phyloP scores from a whole-genome alignment of 2,329 filamentous ascomycete species.

The Arthroderma sp. region DNA sequence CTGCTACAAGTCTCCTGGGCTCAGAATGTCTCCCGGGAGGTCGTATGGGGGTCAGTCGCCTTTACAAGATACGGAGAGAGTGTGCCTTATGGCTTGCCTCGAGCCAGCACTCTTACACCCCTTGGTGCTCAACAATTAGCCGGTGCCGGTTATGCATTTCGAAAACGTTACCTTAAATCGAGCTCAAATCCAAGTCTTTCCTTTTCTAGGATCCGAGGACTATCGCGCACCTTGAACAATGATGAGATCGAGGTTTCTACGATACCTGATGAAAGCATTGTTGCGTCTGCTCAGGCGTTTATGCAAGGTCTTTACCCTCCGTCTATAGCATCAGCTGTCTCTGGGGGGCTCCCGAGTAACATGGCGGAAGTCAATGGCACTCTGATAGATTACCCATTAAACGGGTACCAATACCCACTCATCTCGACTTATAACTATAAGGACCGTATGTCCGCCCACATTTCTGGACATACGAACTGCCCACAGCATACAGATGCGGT shows the following conservation, averaged over 20 bases:
- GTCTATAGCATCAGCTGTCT: constrained; percentile 24
- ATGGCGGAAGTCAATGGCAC: constrained; percentile 38
- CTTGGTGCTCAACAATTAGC: constrained; percentile 45
- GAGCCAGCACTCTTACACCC: constrained; percentile 33
- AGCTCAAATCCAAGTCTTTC: constrained; percentile 16
- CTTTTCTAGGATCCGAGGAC: constrained; percentile 31
- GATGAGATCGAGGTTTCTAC: constrained; percentile 40
- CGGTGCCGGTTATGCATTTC: constrained; percentile 39
- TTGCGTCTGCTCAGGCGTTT: constrained; percentile 48
- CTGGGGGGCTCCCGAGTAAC: constrained; percentile 24
- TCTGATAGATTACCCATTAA: constrained; percentile 37
- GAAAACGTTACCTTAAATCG: constrained; percentile 40
- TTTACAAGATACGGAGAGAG: constrained; percentile 46
- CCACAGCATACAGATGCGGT: constrained; percentile 27
- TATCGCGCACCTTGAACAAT: constrained; percentile 37
- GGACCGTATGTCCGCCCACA: constrained; percentile 41
- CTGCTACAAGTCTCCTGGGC: neutral
- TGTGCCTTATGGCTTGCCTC: constrained; percentile 35
- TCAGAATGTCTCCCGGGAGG: constrained; percentile 22
- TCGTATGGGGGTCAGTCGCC: constrained; percentile 40
- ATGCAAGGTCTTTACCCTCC: constrained; percentile 52
- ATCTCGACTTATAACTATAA: constrained; percentile 34
- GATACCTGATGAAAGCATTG: constrained; percentile 36
- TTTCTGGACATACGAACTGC: constrained; percentile 40
- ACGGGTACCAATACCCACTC: constrained; percentile 47